Evolutionary conservation across 148 eudicot genomes (phyloP).

Genomic region (Rhododendron ovatum): DNA sequence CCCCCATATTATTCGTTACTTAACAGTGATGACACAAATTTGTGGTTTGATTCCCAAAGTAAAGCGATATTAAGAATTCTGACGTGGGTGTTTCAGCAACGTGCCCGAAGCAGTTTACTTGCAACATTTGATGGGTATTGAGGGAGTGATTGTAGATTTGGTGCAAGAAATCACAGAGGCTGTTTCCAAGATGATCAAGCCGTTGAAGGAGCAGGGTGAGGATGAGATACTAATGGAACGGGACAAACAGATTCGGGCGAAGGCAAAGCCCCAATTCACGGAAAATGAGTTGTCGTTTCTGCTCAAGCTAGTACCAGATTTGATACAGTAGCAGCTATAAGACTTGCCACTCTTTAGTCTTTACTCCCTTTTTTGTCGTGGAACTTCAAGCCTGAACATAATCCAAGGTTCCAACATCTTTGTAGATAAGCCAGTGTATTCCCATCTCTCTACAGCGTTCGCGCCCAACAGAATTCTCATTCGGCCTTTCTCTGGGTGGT

Average conservation of each 20-base stretch:
- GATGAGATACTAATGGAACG: slow-evolving; percentile 18
- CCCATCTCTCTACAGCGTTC: neutral
- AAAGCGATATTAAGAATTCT: neutral
- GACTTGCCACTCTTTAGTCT: neutral
- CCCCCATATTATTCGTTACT: neutral
- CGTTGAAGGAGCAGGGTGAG: slow-evolving; percentile 1
- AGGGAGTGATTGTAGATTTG: slow-evolving; percentile 71
- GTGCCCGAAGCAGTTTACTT: slow-evolving; percentile 71
- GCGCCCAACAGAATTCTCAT: neutral
- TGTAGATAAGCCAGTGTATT: neutral
- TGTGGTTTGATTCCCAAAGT: neutral
- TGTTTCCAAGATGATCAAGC: slow-evolving; percentile 30
- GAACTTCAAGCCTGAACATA: neutral
- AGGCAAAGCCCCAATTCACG: slow-evolving; percentile 31
- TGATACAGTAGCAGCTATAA: slow-evolving; percentile 23
- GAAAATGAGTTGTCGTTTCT: slow-evolving; percentile 41
- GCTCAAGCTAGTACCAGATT: slow-evolving; percentile 40
- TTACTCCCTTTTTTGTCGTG: neutral
- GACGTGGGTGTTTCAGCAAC: slow-evolving; percentile 28
- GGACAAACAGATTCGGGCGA: slow-evolving; percentile 10
- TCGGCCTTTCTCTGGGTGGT: neutral
- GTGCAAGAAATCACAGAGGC: slow-evolving; percentile 57
- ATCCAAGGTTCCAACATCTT: neutral
- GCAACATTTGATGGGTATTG: slow-evolving; percentile 68
- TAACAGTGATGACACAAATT: neutral